phyloP scores from a whole-genome alignment of 2,329 filamentous ascomycete genomes.

The Claviceps lovelessii region DNA sequence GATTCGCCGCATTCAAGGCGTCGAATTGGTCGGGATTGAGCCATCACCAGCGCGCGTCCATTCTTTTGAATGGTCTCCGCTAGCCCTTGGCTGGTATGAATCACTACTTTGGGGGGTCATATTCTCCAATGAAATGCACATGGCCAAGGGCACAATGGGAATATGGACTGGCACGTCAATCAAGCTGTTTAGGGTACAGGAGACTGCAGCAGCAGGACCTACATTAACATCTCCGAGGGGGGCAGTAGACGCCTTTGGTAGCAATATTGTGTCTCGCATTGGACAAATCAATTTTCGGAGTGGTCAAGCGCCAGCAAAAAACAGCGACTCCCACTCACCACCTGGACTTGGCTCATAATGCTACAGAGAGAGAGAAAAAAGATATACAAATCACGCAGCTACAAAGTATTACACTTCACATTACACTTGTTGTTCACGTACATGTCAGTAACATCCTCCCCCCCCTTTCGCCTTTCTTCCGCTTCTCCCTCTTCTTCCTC shows the following conservation, averaged over 20 bases:
- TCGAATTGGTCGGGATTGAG: slow-evolving; percentile 58
- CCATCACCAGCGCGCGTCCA: slow-evolving; percentile 63
- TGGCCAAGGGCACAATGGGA: slow-evolving; percentile 73
- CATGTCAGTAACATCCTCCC: neutral
- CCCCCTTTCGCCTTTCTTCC: too few relatives aligned
- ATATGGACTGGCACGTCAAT: slow-evolving; percentile 89
- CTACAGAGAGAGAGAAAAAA: neutral
- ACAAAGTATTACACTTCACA: neutral
- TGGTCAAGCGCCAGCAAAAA: slow-evolving; percentile 12
- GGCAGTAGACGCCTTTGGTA: slow-evolving; percentile 85
- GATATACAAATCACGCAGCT: neutral
- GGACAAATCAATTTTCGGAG: slow-evolving; percentile 63
- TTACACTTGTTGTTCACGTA: neutral
- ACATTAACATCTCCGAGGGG: slow-evolving; percentile 73
- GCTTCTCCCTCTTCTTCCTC: neutral
- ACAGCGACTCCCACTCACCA: slow-evolving; percentile 7
- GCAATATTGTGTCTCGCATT: slow-evolving; percentile 75
- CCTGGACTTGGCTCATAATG: slow-evolving; percentile 4
- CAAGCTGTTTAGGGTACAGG: slow-evolving; percentile 78
- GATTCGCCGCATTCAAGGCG: slow-evolving; percentile 41
- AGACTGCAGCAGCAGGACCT: slow-evolving; percentile 65
- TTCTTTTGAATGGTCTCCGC: slow-evolving; percentile 84
- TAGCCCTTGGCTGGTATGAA: slow-evolving; percentile 91
- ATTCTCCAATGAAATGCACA: slow-evolving; percentile 79
- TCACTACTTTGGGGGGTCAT: slow-evolving; percentile 87